These are phyloP conservation scores for Penicillium brasilianum DNA, from an alignment of 2,329 filamentous ascomycete genomes.

Conservation along the genomic window DNA sequence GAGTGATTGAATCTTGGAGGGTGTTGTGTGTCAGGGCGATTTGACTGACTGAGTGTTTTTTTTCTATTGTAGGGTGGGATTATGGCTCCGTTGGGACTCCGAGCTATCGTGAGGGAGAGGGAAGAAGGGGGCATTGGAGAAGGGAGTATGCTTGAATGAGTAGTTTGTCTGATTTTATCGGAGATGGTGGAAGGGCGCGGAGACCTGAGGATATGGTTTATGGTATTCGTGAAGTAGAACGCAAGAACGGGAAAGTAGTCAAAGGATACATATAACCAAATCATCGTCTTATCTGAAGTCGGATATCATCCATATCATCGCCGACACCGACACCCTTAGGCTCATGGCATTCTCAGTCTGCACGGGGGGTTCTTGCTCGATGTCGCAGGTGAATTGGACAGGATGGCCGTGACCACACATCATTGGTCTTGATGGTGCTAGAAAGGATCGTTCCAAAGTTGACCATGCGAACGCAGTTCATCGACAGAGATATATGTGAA, in stretches of 20 bases:
- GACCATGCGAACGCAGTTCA: slow-evolving; percentile 9
- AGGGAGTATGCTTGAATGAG: neutral
- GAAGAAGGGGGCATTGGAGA: too few species aligned
- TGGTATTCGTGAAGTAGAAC: neutral
- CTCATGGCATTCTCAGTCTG: neutral
- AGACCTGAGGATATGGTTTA: neutral
- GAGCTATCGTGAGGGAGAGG: slow-evolving; percentile 22
- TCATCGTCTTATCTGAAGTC: neutral
- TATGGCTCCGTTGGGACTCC: slow-evolving; percentile 30
- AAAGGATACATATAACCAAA: neutral
- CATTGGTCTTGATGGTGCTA: neutral
- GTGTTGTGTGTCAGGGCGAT: neutral
- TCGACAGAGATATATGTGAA: slow-evolving; percentile 14
- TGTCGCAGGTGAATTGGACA: too few species aligned
- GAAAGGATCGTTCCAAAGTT: neutral
- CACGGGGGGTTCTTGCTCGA: neutral
- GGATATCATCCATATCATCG: neutral
- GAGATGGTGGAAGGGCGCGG: neutral
- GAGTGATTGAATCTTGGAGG: slow-evolving; percentile 11
- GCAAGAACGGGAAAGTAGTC: neutral
- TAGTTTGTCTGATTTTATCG: too few species aligned
- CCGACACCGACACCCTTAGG: too few species aligned
- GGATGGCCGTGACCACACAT: neutral
- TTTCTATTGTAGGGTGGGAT: slow-evolving; percentile 28
- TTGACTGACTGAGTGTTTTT: slow-evolving; percentile 13